Base-by-base conservation (phyloP, 2,329 filamentous ascomycete genomes). In the Scorias spongiosa region DNA sequence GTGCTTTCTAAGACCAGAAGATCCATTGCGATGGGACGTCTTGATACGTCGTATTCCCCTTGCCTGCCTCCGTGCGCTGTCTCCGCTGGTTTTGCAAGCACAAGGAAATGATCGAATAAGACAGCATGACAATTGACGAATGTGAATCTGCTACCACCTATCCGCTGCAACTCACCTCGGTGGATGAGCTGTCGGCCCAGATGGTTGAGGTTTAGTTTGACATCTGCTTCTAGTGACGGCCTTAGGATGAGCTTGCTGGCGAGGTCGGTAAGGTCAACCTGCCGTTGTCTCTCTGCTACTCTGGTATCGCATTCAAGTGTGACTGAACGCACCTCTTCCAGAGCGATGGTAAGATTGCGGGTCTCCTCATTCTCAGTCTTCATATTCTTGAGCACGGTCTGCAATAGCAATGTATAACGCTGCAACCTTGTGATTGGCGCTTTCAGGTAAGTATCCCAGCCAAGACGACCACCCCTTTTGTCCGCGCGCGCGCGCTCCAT, bases 21-120 rank as follows among this genome's bases (percentile, higher is more conserved):
- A 54, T 93, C 88, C 89, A 98, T 98, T 0, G 91, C 91, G 49
- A 98, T 95, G 6, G 84, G 86, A 69, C 93, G 73, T 62, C 93
- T 88, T 1, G 88, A 95, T 29, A 98, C 89, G 61, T 98, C 91
- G 54, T 91, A 98, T 51, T 73, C 71, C 55, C 82, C 78, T 54
- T 84, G 86, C 64, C 82, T 91, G n/a, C 75, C 75, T 40, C 75
- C 76, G 39, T 78, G 73, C 20, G 20, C 20, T 26, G 20, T 26
- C 39, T 79, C 76, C 55, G 87, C 86, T 1, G 54, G 55, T 67
- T 98, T 98, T 34, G 91, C 84, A 39, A 98, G 67, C 29, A 98
- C 88, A 32, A 98, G 73, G 61, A 95, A 98, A 63, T 98, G 88
- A 56, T 98, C 93, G 57, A 98, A 96, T 0, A 98, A 72, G 39